Percentiles rank a stretch among this genome's conserved stretches.
These are phyloP conservation scores for Houttuynia cordata DNA, from an alignment of 164 flowering plant genomes.

Conservation along the genomic window DNA sequence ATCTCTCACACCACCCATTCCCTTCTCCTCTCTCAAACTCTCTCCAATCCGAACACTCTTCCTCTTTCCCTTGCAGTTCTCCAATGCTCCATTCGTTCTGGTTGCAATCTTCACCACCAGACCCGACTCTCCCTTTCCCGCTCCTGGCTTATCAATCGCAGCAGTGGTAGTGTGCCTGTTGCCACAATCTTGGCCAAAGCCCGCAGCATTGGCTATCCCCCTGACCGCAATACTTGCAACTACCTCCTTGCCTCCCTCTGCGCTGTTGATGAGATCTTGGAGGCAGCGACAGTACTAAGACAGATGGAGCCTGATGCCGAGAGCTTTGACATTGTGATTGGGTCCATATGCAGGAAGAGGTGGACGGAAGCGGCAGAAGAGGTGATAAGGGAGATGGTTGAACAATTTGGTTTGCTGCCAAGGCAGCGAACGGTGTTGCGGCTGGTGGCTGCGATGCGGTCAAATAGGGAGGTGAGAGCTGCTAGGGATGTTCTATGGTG, in stretches of 20 bases:
- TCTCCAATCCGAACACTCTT: slow-evolving; percentile 40
- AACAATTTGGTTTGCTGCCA: slow-evolving; percentile 34
- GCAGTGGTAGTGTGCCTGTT: slow-evolving; percentile 17
- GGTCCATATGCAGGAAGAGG: slow-evolving; percentile 25
- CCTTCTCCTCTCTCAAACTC: slow-evolving; percentile 41
- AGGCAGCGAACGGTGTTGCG: slow-evolving; percentile 37
- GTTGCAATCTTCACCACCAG: slow-evolving; percentile 46
- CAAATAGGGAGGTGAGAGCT: slow-evolving; percentile 40
- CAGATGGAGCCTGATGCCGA: slow-evolving; percentile 62
- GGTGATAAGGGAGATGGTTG: slow-evolving; percentile 63
- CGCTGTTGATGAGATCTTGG: slow-evolving; percentile 37
- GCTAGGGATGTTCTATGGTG: slow-evolving; percentile 53
- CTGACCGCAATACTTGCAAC: slow-evolving; percentile 54
- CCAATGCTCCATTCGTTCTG: slow-evolving; percentile 62
- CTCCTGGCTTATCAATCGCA: slow-evolving; percentile 37
- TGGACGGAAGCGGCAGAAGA: slow-evolving; percentile 25
- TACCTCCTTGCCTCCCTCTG: slow-evolving; percentile 55
- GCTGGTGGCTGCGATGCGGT: slow-evolving; percentile 33
- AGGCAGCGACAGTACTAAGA: slow-evolving; percentile 42
- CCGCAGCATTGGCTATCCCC: slow-evolving; percentile 48
- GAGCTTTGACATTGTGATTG: slow-evolving; percentile 41
- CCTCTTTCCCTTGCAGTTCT: slow-evolving; percentile 59
- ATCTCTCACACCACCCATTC: slow-evolving; percentile 21
- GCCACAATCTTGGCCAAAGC: slow-evolving; percentile 31
- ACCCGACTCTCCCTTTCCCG: slow-evolving; percentile 49